Evolutionary conservation across 2,329 filamentous ascomycete genomes (phyloP).

Genomic region (Trichoderma sp.): DNA sequence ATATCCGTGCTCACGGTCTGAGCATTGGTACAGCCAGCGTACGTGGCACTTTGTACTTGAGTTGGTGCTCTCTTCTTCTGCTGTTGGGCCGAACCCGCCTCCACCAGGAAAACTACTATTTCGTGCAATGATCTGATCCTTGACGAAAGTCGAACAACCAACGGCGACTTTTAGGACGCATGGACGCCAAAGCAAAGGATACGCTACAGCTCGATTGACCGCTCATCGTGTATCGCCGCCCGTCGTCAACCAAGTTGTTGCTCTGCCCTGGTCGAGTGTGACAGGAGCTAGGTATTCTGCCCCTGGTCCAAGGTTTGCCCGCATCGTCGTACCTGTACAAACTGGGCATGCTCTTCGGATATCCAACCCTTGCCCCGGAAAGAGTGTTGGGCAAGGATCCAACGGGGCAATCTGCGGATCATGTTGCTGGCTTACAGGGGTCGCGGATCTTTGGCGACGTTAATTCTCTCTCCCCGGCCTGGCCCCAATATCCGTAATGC

Average conservation of each 20-base stretch:
- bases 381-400: background rate
- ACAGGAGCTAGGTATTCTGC: background rate
- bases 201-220: background rate
- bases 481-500: background rate
- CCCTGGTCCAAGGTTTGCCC: background rate
- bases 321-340: background rate
- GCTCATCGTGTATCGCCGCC: background rate
- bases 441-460: background rate
- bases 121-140: background rate
- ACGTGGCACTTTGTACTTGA: too few relatives aligned
- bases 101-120: background rate
- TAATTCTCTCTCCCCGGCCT: too few relatives aligned
- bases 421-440: background rate
- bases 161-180: background rate
- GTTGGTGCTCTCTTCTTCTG: too few relatives aligned
- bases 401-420: background rate
- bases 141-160: background rate
- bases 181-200: background rate
- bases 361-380: conserved; percentile 1
- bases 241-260: background rate
- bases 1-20: too few relatives aligned
- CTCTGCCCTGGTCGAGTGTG: background rate
- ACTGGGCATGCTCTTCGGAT: too few relatives aligned
- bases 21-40: too few relatives aligned
- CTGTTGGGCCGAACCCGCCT: background rate